These are phyloP conservation scores for Phyllosticta citribraziliensis DNA, from an alignment of 2,329 filamentous ascomycete genomes.

Conservation along the genomic window DNA sequence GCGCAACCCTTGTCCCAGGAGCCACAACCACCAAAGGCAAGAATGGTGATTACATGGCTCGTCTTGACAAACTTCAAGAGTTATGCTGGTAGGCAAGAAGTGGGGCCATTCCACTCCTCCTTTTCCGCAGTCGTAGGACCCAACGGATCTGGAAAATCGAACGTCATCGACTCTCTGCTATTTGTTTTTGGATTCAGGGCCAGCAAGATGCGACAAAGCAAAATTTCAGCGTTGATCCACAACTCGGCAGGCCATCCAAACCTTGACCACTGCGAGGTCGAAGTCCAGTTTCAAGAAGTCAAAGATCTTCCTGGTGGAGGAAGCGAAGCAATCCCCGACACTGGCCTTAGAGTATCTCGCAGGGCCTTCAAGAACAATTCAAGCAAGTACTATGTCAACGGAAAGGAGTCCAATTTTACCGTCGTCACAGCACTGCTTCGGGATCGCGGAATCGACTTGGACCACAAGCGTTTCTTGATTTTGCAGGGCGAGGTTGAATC, in stretches of 20 bases:
- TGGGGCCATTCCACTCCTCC: slow-evolving; percentile 91
- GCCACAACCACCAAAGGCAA: slow-evolving; percentile 65
- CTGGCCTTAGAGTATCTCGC: slow-evolving; percentile 77
- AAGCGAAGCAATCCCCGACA: slow-evolving; percentile 69
- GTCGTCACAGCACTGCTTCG: slow-evolving; percentile 78
- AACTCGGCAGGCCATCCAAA: slow-evolving; percentile 84
- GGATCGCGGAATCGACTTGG: slow-evolving; percentile 83
- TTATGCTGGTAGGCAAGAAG: slow-evolving; percentile 89
- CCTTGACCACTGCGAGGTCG: slow-evolving; percentile 85
- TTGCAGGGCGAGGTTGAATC: slow-evolving; percentile 96
- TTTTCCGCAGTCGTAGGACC: slow-evolving; percentile 97
- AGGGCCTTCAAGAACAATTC: slow-evolving; percentile 96
- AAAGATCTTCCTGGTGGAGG: slow-evolving; percentile 73
- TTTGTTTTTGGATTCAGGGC: slow-evolving; percentile 99
- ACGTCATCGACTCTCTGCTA: slow-evolving; percentile 93
- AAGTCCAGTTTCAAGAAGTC: slow-evolving; percentile 93
- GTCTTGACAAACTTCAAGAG: slow-evolving; percentile 97
- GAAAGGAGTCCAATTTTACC: slow-evolving; percentile 82
- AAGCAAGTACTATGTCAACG: slow-evolving; percentile 97
- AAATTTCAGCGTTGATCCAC: slow-evolving; percentile 94
- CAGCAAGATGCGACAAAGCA: slow-evolving; percentile 98
- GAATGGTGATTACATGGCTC: slow-evolving; percentile 87
- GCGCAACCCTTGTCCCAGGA: slow-evolving; percentile 55
- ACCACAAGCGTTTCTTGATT: slow-evolving; percentile 97
- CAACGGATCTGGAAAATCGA: slow-evolving; percentile 96